These are phyloP conservation scores for Podospora comata DNA, from an alignment of 495 filamentous ascomycete genomes.

Conservation along the genomic window DNA sequence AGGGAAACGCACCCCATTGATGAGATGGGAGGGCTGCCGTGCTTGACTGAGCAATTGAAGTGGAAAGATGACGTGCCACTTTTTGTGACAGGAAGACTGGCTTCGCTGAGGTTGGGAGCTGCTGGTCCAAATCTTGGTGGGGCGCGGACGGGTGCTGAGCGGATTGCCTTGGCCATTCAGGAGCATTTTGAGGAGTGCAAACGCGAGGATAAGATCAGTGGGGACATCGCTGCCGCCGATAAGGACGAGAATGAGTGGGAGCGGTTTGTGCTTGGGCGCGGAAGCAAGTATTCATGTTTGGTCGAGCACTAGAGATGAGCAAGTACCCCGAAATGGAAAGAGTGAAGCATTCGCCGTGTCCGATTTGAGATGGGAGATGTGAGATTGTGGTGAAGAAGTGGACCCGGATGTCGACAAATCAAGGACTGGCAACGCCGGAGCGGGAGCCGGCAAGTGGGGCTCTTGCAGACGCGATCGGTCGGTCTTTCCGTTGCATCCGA, in stretches of 20 bases:
- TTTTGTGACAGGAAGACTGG: neutral
- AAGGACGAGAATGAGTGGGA: neutral
- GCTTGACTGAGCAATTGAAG: neutral
- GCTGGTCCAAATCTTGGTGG: neutral
- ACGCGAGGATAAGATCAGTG: neutral
- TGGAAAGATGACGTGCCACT: neutral
- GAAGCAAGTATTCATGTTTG: neutral
- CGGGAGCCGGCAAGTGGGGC: neutral
- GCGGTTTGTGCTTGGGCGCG: neutral
- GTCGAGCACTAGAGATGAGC: neutral
- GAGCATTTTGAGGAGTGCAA: neutral
- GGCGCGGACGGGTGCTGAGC: neutral
- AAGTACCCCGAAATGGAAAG: neutral
- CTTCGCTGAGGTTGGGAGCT: neutral
- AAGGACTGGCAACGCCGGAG: neutral
- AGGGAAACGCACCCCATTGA: neutral
- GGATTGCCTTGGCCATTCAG: neutral
- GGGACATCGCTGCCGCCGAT: neutral
- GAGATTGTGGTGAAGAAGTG: neutral
- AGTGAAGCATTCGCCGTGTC: neutral
- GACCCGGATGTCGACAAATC: neutral
- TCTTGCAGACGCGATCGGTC: neutral
- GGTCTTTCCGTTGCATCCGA: neutral
- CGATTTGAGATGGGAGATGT: neutral
- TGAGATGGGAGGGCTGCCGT: neutral